Evolutionary conservation across 1,284 basidiomycete species (phyloP).

Genomic region (Leccinum solheimii): DNA sequence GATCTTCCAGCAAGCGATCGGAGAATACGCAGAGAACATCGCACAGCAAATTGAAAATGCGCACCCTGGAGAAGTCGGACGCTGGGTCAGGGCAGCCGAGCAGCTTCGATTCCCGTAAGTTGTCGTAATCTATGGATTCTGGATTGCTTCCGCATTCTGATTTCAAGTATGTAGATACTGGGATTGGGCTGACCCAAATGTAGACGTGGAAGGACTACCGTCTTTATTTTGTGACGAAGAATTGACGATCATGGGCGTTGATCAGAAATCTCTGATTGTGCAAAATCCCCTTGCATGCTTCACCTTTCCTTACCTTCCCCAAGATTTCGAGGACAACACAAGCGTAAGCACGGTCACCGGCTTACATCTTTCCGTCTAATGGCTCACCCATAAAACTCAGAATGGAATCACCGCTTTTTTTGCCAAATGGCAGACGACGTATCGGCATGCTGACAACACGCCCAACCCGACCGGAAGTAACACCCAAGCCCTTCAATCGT

Average conservation of each 20-base stretch:
- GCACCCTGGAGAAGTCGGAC: slow-evolving; percentile 18
- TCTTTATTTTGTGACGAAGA: slow-evolving; percentile 16
- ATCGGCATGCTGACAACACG: slow-evolving; percentile 9
- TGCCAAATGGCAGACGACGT: slow-evolving; percentile 20
- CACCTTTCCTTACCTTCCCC: slow-evolving; percentile 19
- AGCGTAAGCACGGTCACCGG: slow-evolving; percentile 9
- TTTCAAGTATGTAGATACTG: slow-evolving; percentile 22
- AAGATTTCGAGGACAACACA: slow-evolving; percentile 19
- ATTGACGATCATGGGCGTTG: slow-evolving; percentile 9
- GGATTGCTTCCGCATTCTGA: slow-evolving; percentile 3
- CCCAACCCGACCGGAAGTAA: slow-evolving; percentile 12
- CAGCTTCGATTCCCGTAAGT: slow-evolving; percentile 28
- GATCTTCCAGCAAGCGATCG: slow-evolving; percentile 25
- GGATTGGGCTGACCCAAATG: slow-evolving; percentile 28
- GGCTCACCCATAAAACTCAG: slow-evolving; percentile 1
- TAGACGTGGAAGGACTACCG: slow-evolving; percentile 24
- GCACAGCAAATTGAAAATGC: slow-evolving; percentile 25
- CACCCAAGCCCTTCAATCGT: slow-evolving; percentile 18
- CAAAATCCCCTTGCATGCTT: slow-evolving; percentile 23
- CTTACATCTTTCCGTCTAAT: neutral
- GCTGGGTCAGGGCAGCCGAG: slow-evolving; percentile 22
- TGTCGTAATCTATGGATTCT: neutral
- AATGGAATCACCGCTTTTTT: slow-evolving; percentile 16
- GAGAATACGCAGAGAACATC: slow-evolving; percentile 23
- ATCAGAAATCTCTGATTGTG: slow-evolving; percentile 10